Evolutionary conservation across 2,329 filamentous ascomycete species (phyloP).

Genomic region (Metarhizium sp.): DNA sequence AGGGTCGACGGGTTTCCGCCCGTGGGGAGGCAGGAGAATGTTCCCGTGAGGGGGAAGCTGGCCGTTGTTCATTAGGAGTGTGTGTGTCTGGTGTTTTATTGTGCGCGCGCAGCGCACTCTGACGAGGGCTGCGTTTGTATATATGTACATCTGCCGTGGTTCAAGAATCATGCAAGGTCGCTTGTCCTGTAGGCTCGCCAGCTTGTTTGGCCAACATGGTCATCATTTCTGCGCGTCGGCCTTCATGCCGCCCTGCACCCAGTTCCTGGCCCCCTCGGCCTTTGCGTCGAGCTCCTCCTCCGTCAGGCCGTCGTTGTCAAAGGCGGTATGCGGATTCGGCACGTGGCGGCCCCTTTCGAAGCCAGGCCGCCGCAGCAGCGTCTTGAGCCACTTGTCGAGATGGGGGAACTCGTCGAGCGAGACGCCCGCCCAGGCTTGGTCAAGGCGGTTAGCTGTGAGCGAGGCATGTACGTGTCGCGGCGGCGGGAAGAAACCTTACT

Average conservation of each 20-base stretch:
- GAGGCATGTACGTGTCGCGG: too few species aligned
- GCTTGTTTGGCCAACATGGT: background rate
- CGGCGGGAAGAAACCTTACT: conserved; percentile 22
- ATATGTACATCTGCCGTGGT: too few species aligned
- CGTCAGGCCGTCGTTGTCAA: conserved; percentile 33
- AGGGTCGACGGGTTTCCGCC: conserved; percentile 31
- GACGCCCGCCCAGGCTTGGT: conserved; percentile 25
- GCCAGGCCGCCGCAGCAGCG: conserved; percentile 57
- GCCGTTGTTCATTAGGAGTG: conserved; percentile 17
- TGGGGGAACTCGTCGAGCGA: conserved; percentile 67
- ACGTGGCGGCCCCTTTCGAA: conserved; percentile 70
- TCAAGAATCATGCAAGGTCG: too few species aligned
- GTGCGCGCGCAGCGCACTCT: too few species aligned
- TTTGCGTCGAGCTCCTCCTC: conserved; percentile 47
- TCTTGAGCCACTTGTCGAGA: conserved; percentile 68
- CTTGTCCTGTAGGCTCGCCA: too few species aligned
- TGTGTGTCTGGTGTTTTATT: too few species aligned
- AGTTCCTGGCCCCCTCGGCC: conserved; percentile 43
- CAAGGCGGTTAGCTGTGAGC: too few species aligned
- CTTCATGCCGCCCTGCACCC: conserved; percentile 65
- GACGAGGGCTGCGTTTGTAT: too few species aligned
- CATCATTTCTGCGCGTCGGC: conserved; percentile 45
- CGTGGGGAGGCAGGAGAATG: conserved; percentile 26
- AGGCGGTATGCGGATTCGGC: conserved; percentile 54
- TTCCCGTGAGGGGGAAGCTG: conserved; percentile 28